Conservation (phyloP, 768 basidiomycete species). For the Myochromella boudieri region DNA sequence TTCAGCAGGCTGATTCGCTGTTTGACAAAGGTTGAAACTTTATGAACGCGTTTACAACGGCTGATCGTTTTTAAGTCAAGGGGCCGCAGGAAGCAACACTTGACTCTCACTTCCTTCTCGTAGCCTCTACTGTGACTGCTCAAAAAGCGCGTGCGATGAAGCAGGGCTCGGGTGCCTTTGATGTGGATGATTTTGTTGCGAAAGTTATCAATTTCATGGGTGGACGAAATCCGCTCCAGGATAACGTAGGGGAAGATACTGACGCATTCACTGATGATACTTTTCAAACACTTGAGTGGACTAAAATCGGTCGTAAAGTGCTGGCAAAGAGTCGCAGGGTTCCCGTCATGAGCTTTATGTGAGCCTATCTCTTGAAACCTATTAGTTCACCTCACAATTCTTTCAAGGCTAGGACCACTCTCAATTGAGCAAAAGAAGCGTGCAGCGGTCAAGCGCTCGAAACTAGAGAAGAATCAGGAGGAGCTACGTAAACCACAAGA, state of each 20-base stretch:
- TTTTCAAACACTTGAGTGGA: slow-evolving; percentile 68
- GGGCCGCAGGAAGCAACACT: slow-evolving; percentile 87
- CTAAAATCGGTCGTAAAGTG: slow-evolving; percentile 80
- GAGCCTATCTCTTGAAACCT: slow-evolving; percentile 20
- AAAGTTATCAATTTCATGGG: slow-evolving; percentile 79
- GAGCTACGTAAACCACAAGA: slow-evolving; percentile 75
- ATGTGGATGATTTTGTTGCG: slow-evolving; percentile 86
- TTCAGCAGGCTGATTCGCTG: slow-evolving; percentile 57
- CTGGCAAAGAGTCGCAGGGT: slow-evolving; percentile 78
- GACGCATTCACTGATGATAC: slow-evolving; percentile 55
- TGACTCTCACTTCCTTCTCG: slow-evolving; percentile 80
- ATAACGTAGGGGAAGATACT: slow-evolving; percentile 41
- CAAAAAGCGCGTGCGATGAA: slow-evolving; percentile 92
- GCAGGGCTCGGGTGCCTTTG: slow-evolving; percentile 84
- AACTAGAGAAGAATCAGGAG: slow-evolving; percentile 69
- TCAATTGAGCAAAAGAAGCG: slow-evolving; percentile 85
- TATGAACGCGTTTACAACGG: slow-evolving; percentile 1
- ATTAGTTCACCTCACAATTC: slow-evolving; percentile 14
- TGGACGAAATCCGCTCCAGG: slow-evolving; percentile 51
- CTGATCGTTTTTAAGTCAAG: slow-evolving; percentile 46
- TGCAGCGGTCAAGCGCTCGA: slow-evolving; percentile 54
- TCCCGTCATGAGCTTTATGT: slow-evolving; percentile 90
- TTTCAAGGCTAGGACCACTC: slow-evolving; percentile 86
- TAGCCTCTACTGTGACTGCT: slow-evolving; percentile 76
- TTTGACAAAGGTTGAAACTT: slow-evolving; percentile 56